Base-by-base conservation (phyloP, 2,329 filamentous ascomycete species). In the Plectosphaerella cucumerina region DNA sequence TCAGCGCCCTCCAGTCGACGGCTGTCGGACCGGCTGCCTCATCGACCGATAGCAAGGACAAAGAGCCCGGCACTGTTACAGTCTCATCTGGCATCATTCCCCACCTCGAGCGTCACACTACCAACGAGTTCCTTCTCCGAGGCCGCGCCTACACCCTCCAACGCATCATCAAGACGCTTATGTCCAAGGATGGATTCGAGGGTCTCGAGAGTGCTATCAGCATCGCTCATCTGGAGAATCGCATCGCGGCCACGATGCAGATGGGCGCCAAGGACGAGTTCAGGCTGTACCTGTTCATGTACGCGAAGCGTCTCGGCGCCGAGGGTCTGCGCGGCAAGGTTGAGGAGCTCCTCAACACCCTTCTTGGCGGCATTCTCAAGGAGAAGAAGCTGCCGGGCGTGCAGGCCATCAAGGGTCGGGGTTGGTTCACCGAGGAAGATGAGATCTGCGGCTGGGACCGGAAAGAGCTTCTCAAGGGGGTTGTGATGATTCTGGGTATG, bases 251-350 rank as follows among this genome's bases (percentile, higher is more conserved):
- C 4, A 90, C 94, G 0, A 72, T 95, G 64, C 87, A 90, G 53
- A 74, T 99, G 1, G 89, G 87, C 4, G 87, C 94, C 0, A 87
- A 85, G 60, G 92, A 97, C 52, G 94, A 99, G 66, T 99, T 97
- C 71, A 84, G 90, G 51, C 77, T 96, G 1, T 97, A 97, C 63
- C 74, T 99, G n/a, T 87, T 91, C 62, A 97, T 97, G 91, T 99
- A 99, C 63, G 93, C 92, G 4, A 97, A 97, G 72, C 85, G 94
- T 1, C 81, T 99, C 6, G 94, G 94, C 1, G 90, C 91, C 0
- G 95, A 99, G 67, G 91, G 91, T 0, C 74, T 93, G 48, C 84
- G 87, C 59, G 79, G 83, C 51, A 99, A 99, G 71, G 91, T 97
- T 2, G 93, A 97, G 65, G 95, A 99, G 72, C 75, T 99, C 10